Conservation (phyloP, 768 basidiomycete genomes). For the Lentinula boryana region DNA sequence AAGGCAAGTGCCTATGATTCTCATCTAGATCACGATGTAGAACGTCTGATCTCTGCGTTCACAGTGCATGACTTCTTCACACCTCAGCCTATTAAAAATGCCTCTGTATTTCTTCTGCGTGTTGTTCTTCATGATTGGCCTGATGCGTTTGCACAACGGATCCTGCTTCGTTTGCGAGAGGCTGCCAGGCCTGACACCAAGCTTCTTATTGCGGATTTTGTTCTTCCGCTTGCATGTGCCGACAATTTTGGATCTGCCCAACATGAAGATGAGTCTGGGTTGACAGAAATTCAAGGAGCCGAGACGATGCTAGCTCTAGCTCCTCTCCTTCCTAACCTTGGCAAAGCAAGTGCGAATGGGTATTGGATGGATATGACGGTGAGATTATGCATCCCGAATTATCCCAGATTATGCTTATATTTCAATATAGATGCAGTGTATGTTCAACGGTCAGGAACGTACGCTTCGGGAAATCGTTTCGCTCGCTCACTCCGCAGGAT, state of each 20-base stretch:
- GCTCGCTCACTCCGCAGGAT: constrained; percentile 50
- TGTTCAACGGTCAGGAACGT: constrained; percentile 65
- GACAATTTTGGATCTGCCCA: constrained; percentile 30
- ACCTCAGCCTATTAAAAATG: constrained; percentile 45
- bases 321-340: constrained; percentile 68
- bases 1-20: constrained; percentile 26
- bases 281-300: constrained; percentile 44
- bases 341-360: constrained; percentile 56
- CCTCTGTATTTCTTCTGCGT: constrained; percentile 65
- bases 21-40: background rate
- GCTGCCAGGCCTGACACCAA: constrained; percentile 48
- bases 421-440: constrained; percentile 55
- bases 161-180: constrained; percentile 37
- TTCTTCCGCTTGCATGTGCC: constrained; percentile 65
- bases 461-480: constrained; percentile 59
- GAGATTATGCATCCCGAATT: constrained; percentile 12
- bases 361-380: constrained; percentile 53
- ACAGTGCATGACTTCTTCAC: constrained; percentile 73
- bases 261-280: constrained; percentile 14
- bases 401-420: background rate
- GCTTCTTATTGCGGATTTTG: constrained; percentile 66
- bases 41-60: background rate
- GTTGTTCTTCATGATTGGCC: constrained; percentile 80
- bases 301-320: constrained; percentile 47
- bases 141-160: constrained; percentile 44